A percentile compares a stretch with the other conserved stretches of the same genome.
These are phyloP conservation scores for Trichoderma oligosporum DNA, from an alignment of 2,329 filamentous ascomycete genomes.

Conservation along the genomic window DNA sequence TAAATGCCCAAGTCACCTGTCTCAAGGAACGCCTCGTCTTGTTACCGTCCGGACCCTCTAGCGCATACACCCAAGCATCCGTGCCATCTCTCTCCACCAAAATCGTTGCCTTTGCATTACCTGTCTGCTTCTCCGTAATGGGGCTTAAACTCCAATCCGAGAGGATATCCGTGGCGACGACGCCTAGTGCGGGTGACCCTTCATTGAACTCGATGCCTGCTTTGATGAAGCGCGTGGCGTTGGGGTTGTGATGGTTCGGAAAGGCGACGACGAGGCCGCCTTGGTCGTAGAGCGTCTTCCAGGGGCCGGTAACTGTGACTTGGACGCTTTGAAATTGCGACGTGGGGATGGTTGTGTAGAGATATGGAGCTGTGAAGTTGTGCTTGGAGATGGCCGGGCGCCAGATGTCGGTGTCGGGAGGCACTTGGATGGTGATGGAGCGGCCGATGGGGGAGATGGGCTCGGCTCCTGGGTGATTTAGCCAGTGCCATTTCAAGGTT, in stretches of 20 bases:
- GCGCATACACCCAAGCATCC: constrained; percentile 22
- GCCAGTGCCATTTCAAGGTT: constrained; percentile 16
- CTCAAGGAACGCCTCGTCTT: constrained; percentile 17
- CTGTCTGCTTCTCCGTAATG: constrained; percentile 17
- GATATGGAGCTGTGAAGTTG: constrained; percentile 23
- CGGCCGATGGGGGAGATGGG: constrained; percentile 19
- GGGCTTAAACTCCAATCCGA: constrained; percentile 23
- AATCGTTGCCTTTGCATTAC: constrained; percentile 18
- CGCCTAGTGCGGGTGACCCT: constrained; percentile 19
- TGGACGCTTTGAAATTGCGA: constrained; percentile 20
- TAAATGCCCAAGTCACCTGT: constrained; percentile 22
- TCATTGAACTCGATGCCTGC: constrained; percentile 23
- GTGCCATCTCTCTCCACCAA: constrained; percentile 20
- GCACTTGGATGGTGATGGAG: constrained; percentile 20
- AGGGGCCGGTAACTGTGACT: constrained; percentile 21
- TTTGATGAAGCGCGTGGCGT: constrained; percentile 21
- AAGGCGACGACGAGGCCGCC: constrained; percentile 22
- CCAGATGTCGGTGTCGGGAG: constrained; percentile 23
- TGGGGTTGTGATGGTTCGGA: neutral
- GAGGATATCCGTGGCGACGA: constrained; percentile 21
- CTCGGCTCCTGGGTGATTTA: constrained; percentile 13
- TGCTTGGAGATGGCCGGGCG: constrained; percentile 18
- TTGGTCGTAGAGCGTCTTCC: constrained; percentile 24
- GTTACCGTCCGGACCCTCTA: neutral
- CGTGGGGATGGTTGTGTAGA: constrained; percentile 19